Percentiles rank a stretch among this genome's conserved stretches.
Conservation (phyloP, 306 rosid genomes). For the Hippophae tibetana region DNA sequence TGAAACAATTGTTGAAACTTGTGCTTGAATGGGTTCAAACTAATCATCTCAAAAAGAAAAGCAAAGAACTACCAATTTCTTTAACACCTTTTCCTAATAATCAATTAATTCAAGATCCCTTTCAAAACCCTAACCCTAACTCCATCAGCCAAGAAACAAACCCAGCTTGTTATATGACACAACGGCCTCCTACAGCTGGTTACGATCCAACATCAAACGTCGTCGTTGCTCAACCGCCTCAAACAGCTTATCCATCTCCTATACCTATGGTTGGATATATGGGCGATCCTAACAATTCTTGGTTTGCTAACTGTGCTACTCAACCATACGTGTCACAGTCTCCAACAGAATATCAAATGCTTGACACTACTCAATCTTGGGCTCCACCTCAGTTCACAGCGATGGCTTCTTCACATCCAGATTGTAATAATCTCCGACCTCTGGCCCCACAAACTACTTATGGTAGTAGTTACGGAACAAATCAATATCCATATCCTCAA, state of each 20-base stretch:
- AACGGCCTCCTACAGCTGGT: not conserved
- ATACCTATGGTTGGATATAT: conserved; percentile 34
- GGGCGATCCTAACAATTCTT: not conserved
- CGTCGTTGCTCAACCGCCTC: conserved; percentile 14
- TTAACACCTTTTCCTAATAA: not conserved
- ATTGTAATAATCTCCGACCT: conserved; percentile 15
- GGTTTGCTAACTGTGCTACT: not conserved
- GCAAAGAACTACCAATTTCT: conserved; percentile 22
- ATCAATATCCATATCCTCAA: conserved; percentile 36
- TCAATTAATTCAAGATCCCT: conserved; percentile 26
- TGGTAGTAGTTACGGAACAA: conserved; percentile 20
- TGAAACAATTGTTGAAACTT: conserved; percentile 79
- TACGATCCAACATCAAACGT: conserved; percentile 21
- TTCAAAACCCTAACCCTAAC: conserved; percentile 31
- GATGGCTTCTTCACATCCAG: conserved; percentile 40
- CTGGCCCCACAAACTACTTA: not conserved
- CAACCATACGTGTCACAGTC: conserved; percentile 21
- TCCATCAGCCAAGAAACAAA: conserved; percentile 25
- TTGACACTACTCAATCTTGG: conserved; percentile 58
- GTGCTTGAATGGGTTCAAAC: conserved; percentile 94
- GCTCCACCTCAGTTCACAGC: conserved; percentile 33
- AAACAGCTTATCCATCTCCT: conserved; percentile 23
- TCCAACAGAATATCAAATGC: conserved; percentile 34
- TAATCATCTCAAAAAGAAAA: conserved; percentile 63
- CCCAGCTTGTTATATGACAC: conserved; percentile 23